A percentile compares a stretch with the other conserved stretches of the same genome.
phyloP scores from a whole-genome alignment of 179 eudicot genomes.

The Beta corolliflora region DNA sequence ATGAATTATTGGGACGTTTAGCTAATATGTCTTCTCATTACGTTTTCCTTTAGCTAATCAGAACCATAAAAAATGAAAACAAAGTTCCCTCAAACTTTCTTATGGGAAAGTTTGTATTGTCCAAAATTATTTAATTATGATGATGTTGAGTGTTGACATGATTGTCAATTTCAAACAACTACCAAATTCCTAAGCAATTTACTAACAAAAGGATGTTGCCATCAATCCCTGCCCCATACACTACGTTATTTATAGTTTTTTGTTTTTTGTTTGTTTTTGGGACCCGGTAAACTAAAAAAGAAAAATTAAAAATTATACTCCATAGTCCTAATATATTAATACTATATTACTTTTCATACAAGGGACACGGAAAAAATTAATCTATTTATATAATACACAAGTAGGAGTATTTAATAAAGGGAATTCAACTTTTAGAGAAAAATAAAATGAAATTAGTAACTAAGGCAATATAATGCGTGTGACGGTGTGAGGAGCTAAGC shows the following conservation, averaged over 20 bases:
- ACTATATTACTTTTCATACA: constrained; percentile 21
- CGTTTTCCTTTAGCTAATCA: constrained; percentile 14
- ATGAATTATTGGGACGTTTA: not conserved
- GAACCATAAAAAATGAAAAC: constrained; percentile 6
- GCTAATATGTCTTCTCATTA: constrained; percentile 9
- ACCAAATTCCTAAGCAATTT: constrained; percentile 31
- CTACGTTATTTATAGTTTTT: constrained; percentile 19
- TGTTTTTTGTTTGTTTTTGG: not conserved
- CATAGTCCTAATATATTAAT: not conserved
- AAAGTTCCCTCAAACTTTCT: constrained; percentile 12
- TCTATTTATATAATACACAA: too few species aligned
- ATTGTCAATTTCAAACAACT: constrained; percentile 31
- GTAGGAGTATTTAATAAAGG: not conserved
- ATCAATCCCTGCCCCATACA: constrained; percentile 30
- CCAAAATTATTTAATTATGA: constrained; percentile 3
- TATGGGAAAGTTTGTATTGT: not conserved
- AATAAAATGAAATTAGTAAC: not conserved
- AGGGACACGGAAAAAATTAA: constrained; percentile 20
- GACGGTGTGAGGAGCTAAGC: constrained; percentile 28
- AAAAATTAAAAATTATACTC: not conserved
- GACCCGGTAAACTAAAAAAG: not conserved
- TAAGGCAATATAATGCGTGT: constrained; percentile 29
- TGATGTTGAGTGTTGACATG: constrained; percentile 37
- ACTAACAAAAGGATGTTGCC: constrained; percentile 25
- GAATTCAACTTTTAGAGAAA: not conserved